These are phyloP conservation scores for Zygosaccharomyces bisporus DNA, from an alignment of 805 yeast genomes.

Conservation along the genomic window DNA sequence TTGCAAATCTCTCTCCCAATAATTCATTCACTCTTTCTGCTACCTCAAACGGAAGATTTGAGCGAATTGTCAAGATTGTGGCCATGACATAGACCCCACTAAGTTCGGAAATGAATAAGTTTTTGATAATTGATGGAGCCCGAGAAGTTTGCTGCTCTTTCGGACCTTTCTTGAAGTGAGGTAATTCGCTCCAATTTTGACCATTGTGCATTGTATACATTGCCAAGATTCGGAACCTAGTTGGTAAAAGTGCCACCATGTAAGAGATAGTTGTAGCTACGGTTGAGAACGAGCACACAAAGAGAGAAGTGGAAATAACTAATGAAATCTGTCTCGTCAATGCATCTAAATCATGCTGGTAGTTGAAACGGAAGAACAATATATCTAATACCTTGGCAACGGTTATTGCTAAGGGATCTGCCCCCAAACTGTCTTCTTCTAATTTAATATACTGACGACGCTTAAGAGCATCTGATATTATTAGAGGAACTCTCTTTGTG, in stretches of 20 bases:
- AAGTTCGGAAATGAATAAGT: slow-evolving; percentile 38
- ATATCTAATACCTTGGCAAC: slow-evolving; percentile 35
- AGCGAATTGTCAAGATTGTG: slow-evolving; percentile 39
- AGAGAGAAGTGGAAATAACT: slow-evolving; percentile 54
- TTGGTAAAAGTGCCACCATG: slow-evolving; percentile 40
- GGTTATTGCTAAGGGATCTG: slow-evolving; percentile 41
- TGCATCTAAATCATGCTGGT: slow-evolving; percentile 38
- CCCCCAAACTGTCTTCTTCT: slow-evolving; percentile 18
- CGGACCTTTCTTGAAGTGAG: slow-evolving; percentile 16
- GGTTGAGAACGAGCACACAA: slow-evolving; percentile 60
- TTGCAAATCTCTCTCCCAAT: slow-evolving; percentile 32
- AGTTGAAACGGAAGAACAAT: slow-evolving; percentile 30
- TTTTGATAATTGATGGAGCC: slow-evolving; percentile 39
- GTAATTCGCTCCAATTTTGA: slow-evolving; percentile 18
- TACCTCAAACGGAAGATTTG: slow-evolving; percentile 37
- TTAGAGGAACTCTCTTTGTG: slow-evolving; percentile 27
- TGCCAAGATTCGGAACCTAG: slow-evolving; percentile 33
- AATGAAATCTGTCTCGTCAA: slow-evolving; percentile 42
- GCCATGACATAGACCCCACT: slow-evolving; percentile 41
- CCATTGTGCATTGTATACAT: slow-evolving; percentile 26
- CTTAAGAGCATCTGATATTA: slow-evolving; percentile 18
- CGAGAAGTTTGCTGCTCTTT: not conserved
- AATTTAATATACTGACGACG: slow-evolving; percentile 20
- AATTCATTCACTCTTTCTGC: slow-evolving; percentile 34
- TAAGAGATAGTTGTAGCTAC: slow-evolving; percentile 60